These are phyloP conservation scores for Simmondsia chinensis DNA, from an alignment of 148 eudicot genomes.

Conservation along the genomic window DNA sequence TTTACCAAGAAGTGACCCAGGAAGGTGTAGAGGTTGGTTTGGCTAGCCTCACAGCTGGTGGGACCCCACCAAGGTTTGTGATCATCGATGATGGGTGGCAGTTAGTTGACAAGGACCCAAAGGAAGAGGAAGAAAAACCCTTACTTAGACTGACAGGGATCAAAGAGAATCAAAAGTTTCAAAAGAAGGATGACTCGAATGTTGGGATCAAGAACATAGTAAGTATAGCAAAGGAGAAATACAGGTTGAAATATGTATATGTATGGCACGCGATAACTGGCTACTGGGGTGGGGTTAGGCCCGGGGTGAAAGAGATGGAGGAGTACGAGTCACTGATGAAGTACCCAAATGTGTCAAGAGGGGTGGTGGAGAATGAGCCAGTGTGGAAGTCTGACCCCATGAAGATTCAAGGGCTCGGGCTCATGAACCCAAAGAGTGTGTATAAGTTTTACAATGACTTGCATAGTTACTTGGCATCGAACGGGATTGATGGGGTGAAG, in stretches of 20 bases:
- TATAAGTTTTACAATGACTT: constrained; percentile 65
- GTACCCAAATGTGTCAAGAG: constrained; percentile 47
- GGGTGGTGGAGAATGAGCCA: constrained; percentile 66
- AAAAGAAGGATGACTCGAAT: constrained; percentile 41
- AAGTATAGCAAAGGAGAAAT: constrained; percentile 48
- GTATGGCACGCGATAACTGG: constrained; percentile 91
- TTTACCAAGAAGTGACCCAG: constrained; percentile 78
- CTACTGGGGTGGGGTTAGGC: constrained; percentile 89
- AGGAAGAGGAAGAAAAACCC: constrained; percentile 5
- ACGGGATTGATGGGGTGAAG: constrained; percentile 85
- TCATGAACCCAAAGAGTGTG: constrained; percentile 61
- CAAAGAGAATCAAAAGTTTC: constrained; percentile 67
- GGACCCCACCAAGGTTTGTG: constrained; percentile 66
- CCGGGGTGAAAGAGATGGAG: constrained; percentile 60
- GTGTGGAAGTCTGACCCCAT: constrained; percentile 52
- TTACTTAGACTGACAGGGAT: constrained; percentile 55
- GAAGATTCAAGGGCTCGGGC: constrained; percentile 62
- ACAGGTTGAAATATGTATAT: constrained; percentile 66
- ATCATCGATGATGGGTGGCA: constrained; percentile 96
- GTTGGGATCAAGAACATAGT: constrained; percentile 55
- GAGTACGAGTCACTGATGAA: constrained; percentile 47
- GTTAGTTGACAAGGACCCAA: constrained; percentile 32
- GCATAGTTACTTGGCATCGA: constrained; percentile 56
- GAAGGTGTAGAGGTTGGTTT: constrained; percentile 84
- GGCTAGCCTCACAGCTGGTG: constrained; percentile 43